Evolutionary conservation across 2,329 filamentous ascomycete genomes (phyloP), one percentile per base, ranked within the genome.

Genomic region (Apiospora rasikravindrae): DNA sequence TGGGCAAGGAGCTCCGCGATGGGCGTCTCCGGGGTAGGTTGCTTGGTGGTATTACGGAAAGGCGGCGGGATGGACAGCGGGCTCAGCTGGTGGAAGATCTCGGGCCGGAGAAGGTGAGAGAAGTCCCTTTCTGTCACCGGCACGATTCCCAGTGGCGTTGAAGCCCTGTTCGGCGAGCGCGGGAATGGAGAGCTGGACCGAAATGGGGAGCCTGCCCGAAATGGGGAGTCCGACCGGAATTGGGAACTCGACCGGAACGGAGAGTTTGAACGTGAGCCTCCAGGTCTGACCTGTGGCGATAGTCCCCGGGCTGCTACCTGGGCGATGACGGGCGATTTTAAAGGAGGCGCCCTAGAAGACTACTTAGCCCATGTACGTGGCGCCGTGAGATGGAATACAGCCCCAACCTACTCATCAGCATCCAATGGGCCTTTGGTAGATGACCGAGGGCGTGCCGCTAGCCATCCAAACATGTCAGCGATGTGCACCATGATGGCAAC

Each of bases 31-130:
- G 90, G 84, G 0, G 86, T 81, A 0, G 94, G 91, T 75, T 91
- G 89, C 73, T 91, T 86, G 26, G 90, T 82, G 0, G 93, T 89
- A 74, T 89, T 89, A 73, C 93, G 90, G 81, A 98, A 96, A 3
- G 94, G 83, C 0, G 85, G 78, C 0, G 90, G 89, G 16, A 91
- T 82, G 74, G 87, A 86, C 64, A 90, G 86, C 22, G 88, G 88
- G 0, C 92, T 91, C 33, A 98, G 86, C 1, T 92, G 90, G 79
- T 98, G 95, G 84, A 96, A 98, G 71, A 95, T 92, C 75, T 94
- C 90, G 3, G 94, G 91, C 26, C 92, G 90, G 14, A 96, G 88
- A 66, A 98, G 90, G 80, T 93, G 96, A 24, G 91, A 90, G 76
- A 98, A 93, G 83, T 97, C 92, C 77, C 93, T 93, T 47, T 85